A percentile compares a stretch with the other conserved stretches of the same genome.
phyloP scores from a whole-genome alignment of 1,139 yeast species.

The Debaryomyces psychrophilus region DNA sequence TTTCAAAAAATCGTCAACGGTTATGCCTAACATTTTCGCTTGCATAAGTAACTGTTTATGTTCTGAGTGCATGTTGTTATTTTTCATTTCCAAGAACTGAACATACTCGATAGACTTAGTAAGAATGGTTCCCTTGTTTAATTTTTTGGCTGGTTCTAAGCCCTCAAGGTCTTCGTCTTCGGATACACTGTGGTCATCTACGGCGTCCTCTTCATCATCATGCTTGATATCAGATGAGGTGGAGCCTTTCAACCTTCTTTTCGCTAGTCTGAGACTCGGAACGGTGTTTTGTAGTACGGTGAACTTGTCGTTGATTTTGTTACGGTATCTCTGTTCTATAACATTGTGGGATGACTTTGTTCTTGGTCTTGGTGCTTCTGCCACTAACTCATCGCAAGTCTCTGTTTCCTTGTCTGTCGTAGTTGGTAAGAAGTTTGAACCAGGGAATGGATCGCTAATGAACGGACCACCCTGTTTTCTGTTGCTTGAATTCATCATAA shows the following conservation, averaged over 20 bases:
- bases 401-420: not conserved
- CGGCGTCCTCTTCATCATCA: conserved; percentile 18
- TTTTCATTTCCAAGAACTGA: conserved; percentile 45
- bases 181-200: conserved; percentile 11
- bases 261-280: conserved; percentile 42
- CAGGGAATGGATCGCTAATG: not conserved
- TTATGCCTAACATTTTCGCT: conserved; percentile 32
- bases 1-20: conserved; percentile 16
- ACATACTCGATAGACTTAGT: conserved; percentile 50
- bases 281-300: conserved; percentile 44
- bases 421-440: not conserved
- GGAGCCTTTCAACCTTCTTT: conserved; percentile 20
- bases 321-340: conserved; percentile 50
- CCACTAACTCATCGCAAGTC: not conserved
- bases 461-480: too few species aligned
- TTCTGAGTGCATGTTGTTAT: conserved; percentile 37
- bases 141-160: conserved; percentile 47
- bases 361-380: conserved; percentile 1
- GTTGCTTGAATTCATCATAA: too few species aligned
- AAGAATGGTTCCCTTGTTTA: conserved; percentile 49
- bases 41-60: conserved; percentile 34
- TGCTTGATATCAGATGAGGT: conserved; percentile 17
- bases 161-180: conserved; percentile 41
- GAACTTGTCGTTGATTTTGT: conserved; percentile 50
- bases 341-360: conserved; percentile 45